These are phyloP conservation scores for Exophiala dermatitidis DNA, from an alignment of 2,329 filamentous ascomycete genomes.

Conservation along the genomic window DNA sequence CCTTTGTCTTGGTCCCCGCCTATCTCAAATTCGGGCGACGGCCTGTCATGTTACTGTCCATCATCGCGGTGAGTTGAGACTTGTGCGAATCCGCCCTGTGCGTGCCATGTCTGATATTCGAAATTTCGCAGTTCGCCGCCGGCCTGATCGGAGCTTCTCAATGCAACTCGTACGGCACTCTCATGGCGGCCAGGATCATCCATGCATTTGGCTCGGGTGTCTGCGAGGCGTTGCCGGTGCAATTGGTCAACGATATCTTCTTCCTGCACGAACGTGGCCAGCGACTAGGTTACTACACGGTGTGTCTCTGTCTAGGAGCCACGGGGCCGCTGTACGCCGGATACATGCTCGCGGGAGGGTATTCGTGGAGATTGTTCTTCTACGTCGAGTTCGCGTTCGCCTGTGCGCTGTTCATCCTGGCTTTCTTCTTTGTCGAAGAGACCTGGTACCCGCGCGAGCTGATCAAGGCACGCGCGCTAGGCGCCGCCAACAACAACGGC, in stretches of 20 bases:
- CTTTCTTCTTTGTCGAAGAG: slow-evolving; percentile 56
- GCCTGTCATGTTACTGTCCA: slow-evolving; percentile 39
- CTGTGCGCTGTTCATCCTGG: slow-evolving; percentile 37
- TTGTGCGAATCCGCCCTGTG: too few species aligned
- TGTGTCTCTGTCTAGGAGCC: slow-evolving; percentile 29
- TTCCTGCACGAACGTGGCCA: slow-evolving; percentile 43
- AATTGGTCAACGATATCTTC: slow-evolving; percentile 45
- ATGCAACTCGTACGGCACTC: slow-evolving; percentile 35
- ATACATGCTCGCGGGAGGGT: slow-evolving; percentile 53
- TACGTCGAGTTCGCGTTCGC: slow-evolving; percentile 54
- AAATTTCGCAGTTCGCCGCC: slow-evolving; percentile 32
- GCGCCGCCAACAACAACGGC: background rate
- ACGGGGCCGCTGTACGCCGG: slow-evolving; percentile 51
- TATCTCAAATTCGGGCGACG: slow-evolving; percentile 48
- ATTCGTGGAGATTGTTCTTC: slow-evolving; percentile 56
- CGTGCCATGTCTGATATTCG: slow-evolving; percentile 6
- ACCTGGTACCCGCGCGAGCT: slow-evolving; percentile 42
- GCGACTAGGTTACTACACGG: slow-evolving; percentile 54
- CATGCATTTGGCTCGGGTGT: slow-evolving; percentile 41
- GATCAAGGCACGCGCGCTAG: slow-evolving; percentile 9
- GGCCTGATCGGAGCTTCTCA: slow-evolving; percentile 40
- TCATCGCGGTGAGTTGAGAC: slow-evolving; percentile 31
- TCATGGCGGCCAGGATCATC: slow-evolving; percentile 40
- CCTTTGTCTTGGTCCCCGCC: slow-evolving; percentile 50
- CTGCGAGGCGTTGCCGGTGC: slow-evolving; percentile 43